Evolutionary conservation across 108 stramenopile species (phyloP).

Genomic region (Licmophora abbreviata): DNA sequence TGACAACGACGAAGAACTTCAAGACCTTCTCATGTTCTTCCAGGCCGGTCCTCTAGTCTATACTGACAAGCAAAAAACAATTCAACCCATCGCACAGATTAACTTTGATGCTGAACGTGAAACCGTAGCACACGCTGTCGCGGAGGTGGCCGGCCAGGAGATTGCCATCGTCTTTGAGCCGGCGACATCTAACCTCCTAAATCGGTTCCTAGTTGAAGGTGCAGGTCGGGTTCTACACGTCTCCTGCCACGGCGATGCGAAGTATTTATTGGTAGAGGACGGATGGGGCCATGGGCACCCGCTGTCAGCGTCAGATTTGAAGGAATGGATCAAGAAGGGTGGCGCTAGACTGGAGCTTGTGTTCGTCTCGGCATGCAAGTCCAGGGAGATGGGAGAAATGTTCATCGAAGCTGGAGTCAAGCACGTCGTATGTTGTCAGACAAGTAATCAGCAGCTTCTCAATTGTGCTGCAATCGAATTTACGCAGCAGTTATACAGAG

Average conservation of each 20-base stretch:
- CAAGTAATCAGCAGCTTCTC: constrained; percentile 50
- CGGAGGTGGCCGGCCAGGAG: not conserved
- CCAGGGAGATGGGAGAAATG: constrained; percentile 70
- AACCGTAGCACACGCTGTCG: too few relatives aligned
- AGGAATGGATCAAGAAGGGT: constrained; percentile 1
- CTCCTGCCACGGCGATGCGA: not conserved
- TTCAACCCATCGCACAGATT: too few relatives aligned
- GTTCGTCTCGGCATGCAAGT: constrained; percentile 91
- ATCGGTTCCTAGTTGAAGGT: not conserved
- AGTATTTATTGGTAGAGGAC: not conserved
- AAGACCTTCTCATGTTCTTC: too few relatives aligned
- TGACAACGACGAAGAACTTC: too few relatives aligned
- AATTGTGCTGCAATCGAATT: constrained; percentile 80
- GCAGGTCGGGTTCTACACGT: constrained; percentile 1
- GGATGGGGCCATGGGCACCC: not conserved
- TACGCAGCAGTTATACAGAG: constrained; percentile 73
- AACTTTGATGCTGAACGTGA: too few relatives aligned
- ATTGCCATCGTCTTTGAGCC: not conserved
- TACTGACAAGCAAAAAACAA: too few relatives aligned
- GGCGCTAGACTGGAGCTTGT: constrained; percentile 18
- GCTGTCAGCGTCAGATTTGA: not conserved
- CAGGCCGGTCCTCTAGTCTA: too few relatives aligned
- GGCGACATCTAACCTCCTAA: not conserved
- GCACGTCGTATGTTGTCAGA: constrained; percentile 87
- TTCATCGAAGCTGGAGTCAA: constrained; percentile 90